Percentiles rank a stretch among this genome's conserved stretches.
phyloP scores from a whole-genome alignment of 768 basidiomycete species.

The Dentipellis fragilis region DNA sequence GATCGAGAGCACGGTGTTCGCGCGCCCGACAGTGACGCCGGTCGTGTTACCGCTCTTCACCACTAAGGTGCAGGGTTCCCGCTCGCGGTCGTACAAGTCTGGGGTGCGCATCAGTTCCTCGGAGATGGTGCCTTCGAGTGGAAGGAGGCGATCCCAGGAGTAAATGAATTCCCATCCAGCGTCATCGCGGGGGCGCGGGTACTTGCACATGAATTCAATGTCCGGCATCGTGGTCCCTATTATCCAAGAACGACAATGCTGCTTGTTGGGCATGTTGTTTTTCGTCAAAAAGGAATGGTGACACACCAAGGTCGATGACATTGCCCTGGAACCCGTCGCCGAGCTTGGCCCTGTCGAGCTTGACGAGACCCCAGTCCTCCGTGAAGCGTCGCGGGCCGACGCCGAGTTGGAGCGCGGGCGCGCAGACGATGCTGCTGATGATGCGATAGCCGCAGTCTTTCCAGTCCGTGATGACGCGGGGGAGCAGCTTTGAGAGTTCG shows the following conservation, averaged over 20 bases:
- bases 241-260: too few relatives aligned
- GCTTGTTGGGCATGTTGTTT: too few relatives aligned
- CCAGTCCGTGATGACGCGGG: background rate
- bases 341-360: slow-evolving; percentile 1
- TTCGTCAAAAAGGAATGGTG: too few relatives aligned
- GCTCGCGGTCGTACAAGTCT: background rate
- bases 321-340: slow-evolving; percentile 2
- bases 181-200: background rate
- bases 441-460: background rate
- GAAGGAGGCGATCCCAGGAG: background rate
- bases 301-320: slow-evolving; percentile 13
- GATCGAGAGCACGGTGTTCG: slow-evolving; percentile 11
- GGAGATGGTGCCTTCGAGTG: background rate
- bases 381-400: background rate
- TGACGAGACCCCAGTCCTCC: slow-evolving; percentile 9
- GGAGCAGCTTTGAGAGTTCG: background rate
- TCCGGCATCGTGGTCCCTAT: slow-evolving; percentile 1
- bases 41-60: slow-evolving; percentile 15
- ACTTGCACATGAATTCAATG: background rate
- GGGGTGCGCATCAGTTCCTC: background rate
- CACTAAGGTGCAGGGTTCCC: slow-evolving; percentile 2
- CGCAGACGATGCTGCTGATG: background rate
- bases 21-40: slow-evolving; percentile 14
- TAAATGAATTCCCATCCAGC: background rate
- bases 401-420: background rate